Evolutionary conservation across 2,329 filamentous ascomycete species (phyloP).

Genomic region (Chaetomiaceae sp.): DNA sequence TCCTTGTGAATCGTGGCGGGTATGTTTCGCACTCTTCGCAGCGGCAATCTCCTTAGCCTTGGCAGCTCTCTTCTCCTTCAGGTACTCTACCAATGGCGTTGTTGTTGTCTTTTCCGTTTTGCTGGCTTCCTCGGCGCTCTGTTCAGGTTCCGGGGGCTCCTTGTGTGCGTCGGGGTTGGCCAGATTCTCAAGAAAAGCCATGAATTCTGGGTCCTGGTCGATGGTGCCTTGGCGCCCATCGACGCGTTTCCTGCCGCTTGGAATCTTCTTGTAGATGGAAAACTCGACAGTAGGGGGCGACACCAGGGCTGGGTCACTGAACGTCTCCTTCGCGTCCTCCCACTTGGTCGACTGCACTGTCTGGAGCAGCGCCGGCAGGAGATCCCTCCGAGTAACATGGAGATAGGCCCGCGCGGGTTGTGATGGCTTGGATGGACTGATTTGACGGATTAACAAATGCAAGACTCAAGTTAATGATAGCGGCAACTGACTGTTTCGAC

Average conservation of each 20-base stretch:
- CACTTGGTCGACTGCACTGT: conserved; percentile 63
- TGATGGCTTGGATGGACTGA: conserved; percentile 75
- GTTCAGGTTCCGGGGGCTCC: conserved; percentile 43
- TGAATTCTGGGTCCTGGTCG: conserved; percentile 93
- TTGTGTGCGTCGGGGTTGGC: conserved; percentile 59
- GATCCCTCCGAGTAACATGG: conserved; percentile 65
- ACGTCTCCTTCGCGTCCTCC: conserved; percentile 75
- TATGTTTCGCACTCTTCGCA: conserved; percentile 51
- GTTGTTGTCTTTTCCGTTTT: conserved; percentile 63
- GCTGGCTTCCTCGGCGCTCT: conserved; percentile 43
- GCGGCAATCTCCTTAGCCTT: conserved; percentile 52
- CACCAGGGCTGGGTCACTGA: conserved; percentile 63
- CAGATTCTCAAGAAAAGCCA: conserved; percentile 81
- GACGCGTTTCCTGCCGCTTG: conserved; percentile 64
- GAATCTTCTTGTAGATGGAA: conserved; percentile 76
- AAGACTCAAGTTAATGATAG: not conserved
- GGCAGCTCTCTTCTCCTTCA: conserved; percentile 87
- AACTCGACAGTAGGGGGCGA: conserved; percentile 77
- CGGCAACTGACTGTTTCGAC: conserved; percentile 65
- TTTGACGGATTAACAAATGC: conserved; percentile 36
- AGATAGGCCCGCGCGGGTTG: conserved; percentile 75
- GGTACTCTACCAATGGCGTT: conserved; percentile 82
- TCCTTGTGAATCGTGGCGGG: conserved; percentile 46
- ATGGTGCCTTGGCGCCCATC: conserved; percentile 91
- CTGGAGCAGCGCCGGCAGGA: conserved; percentile 63